Base-by-base conservation (phyloP, 768 basidiomycete species). In the Lyophyllum atratum region DNA sequence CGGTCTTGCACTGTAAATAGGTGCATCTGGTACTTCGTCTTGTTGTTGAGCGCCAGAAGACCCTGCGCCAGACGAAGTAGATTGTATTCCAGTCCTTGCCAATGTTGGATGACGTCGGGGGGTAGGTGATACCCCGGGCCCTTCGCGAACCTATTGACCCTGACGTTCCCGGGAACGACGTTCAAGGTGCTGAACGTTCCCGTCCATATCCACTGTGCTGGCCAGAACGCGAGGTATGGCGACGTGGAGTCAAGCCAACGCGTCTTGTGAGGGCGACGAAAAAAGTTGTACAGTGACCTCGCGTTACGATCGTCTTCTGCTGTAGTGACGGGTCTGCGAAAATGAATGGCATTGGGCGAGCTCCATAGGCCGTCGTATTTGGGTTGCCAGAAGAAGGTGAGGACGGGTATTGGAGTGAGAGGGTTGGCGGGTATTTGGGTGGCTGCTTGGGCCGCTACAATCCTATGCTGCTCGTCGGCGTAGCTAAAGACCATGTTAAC, bases 201-300 rank as follows among this genome's bases (percentile, higher is more conserved):
- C 6, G 37, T 46, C 48, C 42, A 59, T 2, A 22, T 4, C 2
- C 24, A 5, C 6, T 50, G 49, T 14, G 47, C 12, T 0, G 52
- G 58, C 58, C 58, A 59, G 22, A 59, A 59, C 11, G 40, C 58
- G 19, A 46, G 33, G 28, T 26, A 59, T 11, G 49, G 52, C 29
- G 39, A n/a, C 3, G 19, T 1, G 1, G 12, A 14, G 7, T 59
- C 24, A 2, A 54, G 21, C 58, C 58, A 59, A 2, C 53, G 49
- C 8, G 42, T 44, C 49, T 54, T 54, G 10, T 28, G 52, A 7
- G 52, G 51, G 7, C 22, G 21, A 3, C 40, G 21, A 14, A 9
- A 37, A 14, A 9, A 8, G 9, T 37, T 15, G 34, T 10, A 10
- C 7, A 39, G 17, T 14, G n/a, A 34, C n/a, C 6, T 48, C 37